Base-by-base conservation (phyloP, 345 rosid genomes). In the Moringa oleifera region DNA sequence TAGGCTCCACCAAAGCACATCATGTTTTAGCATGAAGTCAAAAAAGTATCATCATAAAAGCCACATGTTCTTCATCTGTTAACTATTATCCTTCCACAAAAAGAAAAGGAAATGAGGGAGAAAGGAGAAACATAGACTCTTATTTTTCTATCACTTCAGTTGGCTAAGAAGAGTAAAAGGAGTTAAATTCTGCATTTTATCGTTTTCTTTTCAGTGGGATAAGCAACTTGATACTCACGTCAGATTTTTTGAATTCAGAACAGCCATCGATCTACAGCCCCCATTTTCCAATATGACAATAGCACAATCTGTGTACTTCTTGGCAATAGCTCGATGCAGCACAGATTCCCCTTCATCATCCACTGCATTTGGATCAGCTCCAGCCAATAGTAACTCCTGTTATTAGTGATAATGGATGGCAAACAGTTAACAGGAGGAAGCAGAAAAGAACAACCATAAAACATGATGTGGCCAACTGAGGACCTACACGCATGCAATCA, bases 301-400 rank as follows among this genome's bases (percentile, higher is more conserved):
- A 51, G 99, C 97, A 72, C 97, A 94, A 72, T 90, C 97, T 51
- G 96, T 88, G 71, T 83, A 87, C 75, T 82, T 94, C 79, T 85
- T 90, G 76, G 96, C 68, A 67, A 88, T 76, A 62, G 97, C 99
- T 69, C 88, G 79, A 67, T 90, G 99, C 53, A 94, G 88, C 37
- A 94, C 97, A 69, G 96, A 86, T 81, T 94, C 99, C 57, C 95
- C 93, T 72, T 94, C 99, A 77, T 94, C 99, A 78, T 94, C 96
- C 50, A 93, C 84, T 19, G 90, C 98, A 75, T 93, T 93, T 55
- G 98, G 96, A 76, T 92, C 98, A 75, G 98, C 96, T 71, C 97
- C 99, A 73, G 96, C 96, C 78, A 88, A 80, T 51, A 94, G 77
- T 63, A 94, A 76, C 68, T 94, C 99, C 99, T 94, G 80, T 60